Evolutionary conservation across 2,329 filamentous ascomycete species (phyloP).

Genomic region (Pseudocercospora macadamiae): DNA sequence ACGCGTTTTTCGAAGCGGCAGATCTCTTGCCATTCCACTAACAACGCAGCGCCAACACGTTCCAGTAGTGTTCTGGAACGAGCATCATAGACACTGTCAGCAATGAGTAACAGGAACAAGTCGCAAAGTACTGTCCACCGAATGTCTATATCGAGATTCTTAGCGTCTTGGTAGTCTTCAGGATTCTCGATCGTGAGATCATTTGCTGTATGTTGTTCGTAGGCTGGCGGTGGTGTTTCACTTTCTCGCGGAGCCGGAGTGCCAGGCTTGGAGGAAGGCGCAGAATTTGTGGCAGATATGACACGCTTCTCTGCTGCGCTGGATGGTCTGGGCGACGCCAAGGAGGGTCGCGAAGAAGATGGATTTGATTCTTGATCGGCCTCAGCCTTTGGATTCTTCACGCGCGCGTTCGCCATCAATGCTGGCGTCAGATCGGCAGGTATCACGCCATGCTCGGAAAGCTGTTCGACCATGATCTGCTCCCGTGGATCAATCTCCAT

Average conservation of each 20-base stretch:
- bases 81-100: slow-evolving; percentile 91
- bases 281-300: slow-evolving; percentile 21
- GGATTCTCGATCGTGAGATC: slow-evolving; percentile 80
- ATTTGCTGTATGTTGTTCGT: slow-evolving; percentile 66
- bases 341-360: slow-evolving; percentile 38
- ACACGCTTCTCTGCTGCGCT: slow-evolving; percentile 21
- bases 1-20: slow-evolving; percentile 96
- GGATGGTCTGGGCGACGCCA: slow-evolving; percentile 31
- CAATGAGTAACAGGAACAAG: slow-evolving; percentile 90
- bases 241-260: slow-evolving; percentile 36
- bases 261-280: slow-evolving; percentile 34
- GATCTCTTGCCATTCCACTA: slow-evolving; percentile 88
- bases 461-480: slow-evolving; percentile 98
- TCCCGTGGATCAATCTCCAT: slow-evolving; percentile 94
- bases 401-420: slow-evolving; percentile 87
- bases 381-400: slow-evolving; percentile 72
- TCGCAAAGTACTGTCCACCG: slow-evolving; percentile 97
- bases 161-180: slow-evolving; percentile 76
- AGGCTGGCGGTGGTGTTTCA: slow-evolving; percentile 51
- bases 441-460: slow-evolving; percentile 87
- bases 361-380: slow-evolving; percentile 21
- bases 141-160: slow-evolving; percentile 91
- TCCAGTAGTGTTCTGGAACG: slow-evolving; percentile 85
- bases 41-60: slow-evolving; percentile 75
- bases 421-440: slow-evolving; percentile 81